Percentiles rank a stretch among this genome's conserved stretches.
These are phyloP conservation scores for Tolypocladium pustulatum DNA, from an alignment of 2,329 filamentous ascomycete species.

Conservation along the genomic window DNA sequence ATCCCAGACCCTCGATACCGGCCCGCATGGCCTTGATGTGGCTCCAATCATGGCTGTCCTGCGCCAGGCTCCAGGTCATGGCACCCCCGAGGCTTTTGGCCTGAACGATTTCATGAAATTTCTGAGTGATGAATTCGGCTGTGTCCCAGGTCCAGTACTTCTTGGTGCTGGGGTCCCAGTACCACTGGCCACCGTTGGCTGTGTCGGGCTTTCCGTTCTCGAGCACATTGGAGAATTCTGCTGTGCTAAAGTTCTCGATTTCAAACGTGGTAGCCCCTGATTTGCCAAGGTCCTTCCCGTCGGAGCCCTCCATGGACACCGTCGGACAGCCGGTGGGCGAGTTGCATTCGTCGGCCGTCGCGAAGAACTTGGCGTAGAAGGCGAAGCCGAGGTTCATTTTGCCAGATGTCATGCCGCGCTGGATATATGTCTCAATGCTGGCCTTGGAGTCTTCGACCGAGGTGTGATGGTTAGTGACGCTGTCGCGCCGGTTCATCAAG, in stretches of 20 bases:
- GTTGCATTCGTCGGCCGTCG: slow-evolving; percentile 32
- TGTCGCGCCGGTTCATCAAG: slow-evolving; percentile 63
- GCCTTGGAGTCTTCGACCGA: slow-evolving; percentile 43
- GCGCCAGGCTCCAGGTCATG: slow-evolving; percentile 42
- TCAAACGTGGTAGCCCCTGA: slow-evolving; percentile 31
- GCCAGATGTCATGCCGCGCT: slow-evolving; percentile 39
- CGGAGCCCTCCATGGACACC: slow-evolving; percentile 45
- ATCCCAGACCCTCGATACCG: background rate
- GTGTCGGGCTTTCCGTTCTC: slow-evolving; percentile 30
- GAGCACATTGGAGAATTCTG: slow-evolving; percentile 30
- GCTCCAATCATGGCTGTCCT: slow-evolving; percentile 33
- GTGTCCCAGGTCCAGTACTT: slow-evolving; percentile 49
- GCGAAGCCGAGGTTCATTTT: slow-evolving; percentile 58
- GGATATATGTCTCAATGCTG: slow-evolving; percentile 48
- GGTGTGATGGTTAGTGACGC: slow-evolving; percentile 52
- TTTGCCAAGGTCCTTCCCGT: slow-evolving; percentile 47
- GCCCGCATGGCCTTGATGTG: slow-evolving; percentile 31
- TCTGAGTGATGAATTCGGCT: slow-evolving; percentile 31
- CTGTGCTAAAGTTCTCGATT: slow-evolving; percentile 14
- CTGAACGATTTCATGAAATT: slow-evolving; percentile 33
- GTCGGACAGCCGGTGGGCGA: slow-evolving; percentile 48
- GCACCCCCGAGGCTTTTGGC: slow-evolving; percentile 34
- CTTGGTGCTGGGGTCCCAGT: slow-evolving; percentile 31
- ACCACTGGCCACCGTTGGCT: slow-evolving; percentile 43
- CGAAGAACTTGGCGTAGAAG: slow-evolving; percentile 61